Conservation (phyloP, 495 filamentous ascomycete genomes). For the Ascodesmis nigricans region DNA sequence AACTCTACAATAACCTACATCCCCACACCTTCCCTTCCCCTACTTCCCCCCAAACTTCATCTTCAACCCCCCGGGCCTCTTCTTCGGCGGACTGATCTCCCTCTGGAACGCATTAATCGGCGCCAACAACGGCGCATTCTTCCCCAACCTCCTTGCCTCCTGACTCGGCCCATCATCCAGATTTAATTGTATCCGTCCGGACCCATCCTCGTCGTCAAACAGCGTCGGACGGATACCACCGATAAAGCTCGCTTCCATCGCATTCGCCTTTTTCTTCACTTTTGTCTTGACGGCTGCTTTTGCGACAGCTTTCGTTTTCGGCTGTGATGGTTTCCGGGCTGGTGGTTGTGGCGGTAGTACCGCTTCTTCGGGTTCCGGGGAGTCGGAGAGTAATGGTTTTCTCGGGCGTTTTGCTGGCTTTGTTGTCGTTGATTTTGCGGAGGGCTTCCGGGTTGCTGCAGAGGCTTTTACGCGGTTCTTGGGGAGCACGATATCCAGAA, state of each 20-base stretch:
- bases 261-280: background rate
- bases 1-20: too few species aligned
- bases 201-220: conserved; percentile 19
- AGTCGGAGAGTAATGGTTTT: conserved; percentile 6
- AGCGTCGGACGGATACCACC: conserved; percentile 6
- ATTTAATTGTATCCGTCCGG: conserved; percentile 11
- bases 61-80: conserved; percentile 11
- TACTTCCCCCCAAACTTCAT: conserved; percentile 11
- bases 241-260: background rate
- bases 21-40: too few species aligned
- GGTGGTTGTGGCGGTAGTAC: too few species aligned
- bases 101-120: conserved; percentile 7
- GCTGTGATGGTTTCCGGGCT: too few species aligned
- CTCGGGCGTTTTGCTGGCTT: conserved; percentile 25
- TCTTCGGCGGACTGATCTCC: conserved; percentile 18
- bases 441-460: conserved; percentile 35
- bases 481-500: background rate
- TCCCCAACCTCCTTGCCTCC: background rate
- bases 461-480: conserved; percentile 9
- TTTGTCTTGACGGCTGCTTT: conserved; percentile 4
- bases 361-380: conserved; percentile 3
- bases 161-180: conserved; percentile 2
- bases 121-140: conserved; percentile 3
- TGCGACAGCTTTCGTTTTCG: conserved; percentile 5
- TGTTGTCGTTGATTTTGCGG: conserved; percentile 27